Base-by-base conservation (phyloP, 1,284 basidiomycete species). In the Taiwanofungus camphoratus region DNA sequence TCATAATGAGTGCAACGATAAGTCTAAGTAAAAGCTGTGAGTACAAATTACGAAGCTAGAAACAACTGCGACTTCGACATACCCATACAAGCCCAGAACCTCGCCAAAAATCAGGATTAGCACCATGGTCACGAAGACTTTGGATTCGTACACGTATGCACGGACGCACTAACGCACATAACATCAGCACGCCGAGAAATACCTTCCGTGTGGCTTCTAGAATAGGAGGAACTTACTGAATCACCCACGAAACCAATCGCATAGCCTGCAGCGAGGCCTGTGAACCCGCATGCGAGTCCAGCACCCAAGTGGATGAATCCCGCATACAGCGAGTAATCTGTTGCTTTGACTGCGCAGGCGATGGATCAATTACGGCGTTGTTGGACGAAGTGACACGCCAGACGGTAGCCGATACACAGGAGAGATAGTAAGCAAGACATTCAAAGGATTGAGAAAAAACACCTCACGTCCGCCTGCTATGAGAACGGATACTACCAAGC, bases 191-290 rank as follows among this genome's bases (percentile, higher is more conserved):
- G 26, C 13, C 13, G 13, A 8, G 26, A 8, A 8, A 27, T 7
- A 13, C 26, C n/a, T n/a, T n/a, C n/a, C 26, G 13, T 27, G 26
- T 27, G 8, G 26, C 13, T 8, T 13, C 26, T 7, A 27, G 26
- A 27, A 7, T 7, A 27, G 7, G 26, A 7, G 26, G 7, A 3
- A 65, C 86, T 50, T 56, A 92, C 93, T 18, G 94, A 83, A 61
- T 99, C 95, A 44, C 94, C 95, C 20, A 98, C 92, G 49, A 87
- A 81, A 23, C 95, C 95, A 61, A 99, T 95, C n/a, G 95, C 93
- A 61, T 93, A 95, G 5, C 95, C 95, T 2, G 95, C 95, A n/a
- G 93, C 88, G 36, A 99, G 67, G 46, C 95, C 95, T 11, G 95
- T 93, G 52, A 92, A 68, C 13, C 94, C 94, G 60, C 92, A 94